Base-by-base conservation (phyloP, 2,329 filamentous ascomycete species). In the Penicillium fuscoglaucum region DNA sequence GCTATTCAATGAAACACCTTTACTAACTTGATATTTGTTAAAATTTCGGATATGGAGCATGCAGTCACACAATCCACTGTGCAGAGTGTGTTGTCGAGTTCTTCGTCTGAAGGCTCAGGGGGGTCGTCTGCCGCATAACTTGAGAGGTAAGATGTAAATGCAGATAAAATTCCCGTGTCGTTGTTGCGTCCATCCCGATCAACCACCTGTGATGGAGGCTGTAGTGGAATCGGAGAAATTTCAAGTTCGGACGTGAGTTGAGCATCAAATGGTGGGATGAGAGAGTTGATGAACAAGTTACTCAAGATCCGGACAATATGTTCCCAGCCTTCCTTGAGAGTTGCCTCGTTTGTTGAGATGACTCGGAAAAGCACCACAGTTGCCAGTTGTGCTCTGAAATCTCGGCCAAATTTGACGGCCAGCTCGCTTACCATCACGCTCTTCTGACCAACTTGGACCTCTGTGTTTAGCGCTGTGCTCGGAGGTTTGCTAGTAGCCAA, bases 381-480 rank as follows among this genome's bases (percentile, higher is more conserved):
- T 7, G 95, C 93, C 55, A 99, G 81, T 73, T 99, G 93, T 39
- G 93, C 93, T 70, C 93, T 89, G 76, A 96, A 93, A 73, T 99
- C 91, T 65, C 93, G 84, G 41, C 95, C 95, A 70, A 99, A 91
- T 71, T 96, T 93, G 60, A 99, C 95, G 46, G 96, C 93, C 62
- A 97, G 87, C 79, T 98, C 93, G 73, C 93, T 98, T 66, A 99
- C 96, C 95, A 99, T 99, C 57, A 99, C 91, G 69, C 89, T 95
- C 74, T 90, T 93, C 64, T 95, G 90, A 1, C 90, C 91, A 13
- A 89, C 91, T 74, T 98, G 93, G 2, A 99, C 91, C 74, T 98
- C 95, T 0, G 96, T 98, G 71, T 99, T 99, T 29, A 99, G 82
- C 10, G 87, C 80, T 2, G 93, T 99, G 73, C 90, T 96, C 46